A percentile compares a stretch with the other conserved stretches of the same genome.
These are phyloP conservation scores for Suillus alpinus DNA, from an alignment of 768 basidiomycete species.

Conservation along the genomic window DNA sequence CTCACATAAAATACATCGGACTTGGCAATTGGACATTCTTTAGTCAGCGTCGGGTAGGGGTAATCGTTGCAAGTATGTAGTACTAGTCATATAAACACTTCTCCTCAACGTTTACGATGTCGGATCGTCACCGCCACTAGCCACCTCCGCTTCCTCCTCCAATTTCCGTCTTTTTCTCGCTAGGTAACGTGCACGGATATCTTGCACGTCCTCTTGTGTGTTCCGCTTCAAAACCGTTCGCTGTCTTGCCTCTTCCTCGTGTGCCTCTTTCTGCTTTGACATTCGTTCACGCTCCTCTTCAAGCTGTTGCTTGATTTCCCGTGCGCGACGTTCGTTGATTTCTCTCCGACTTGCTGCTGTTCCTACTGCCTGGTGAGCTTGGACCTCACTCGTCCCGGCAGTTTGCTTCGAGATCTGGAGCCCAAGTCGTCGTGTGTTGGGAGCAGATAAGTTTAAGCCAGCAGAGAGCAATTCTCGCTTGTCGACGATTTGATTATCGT, in stretches of 20 bases:
- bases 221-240: conserved; percentile 74
- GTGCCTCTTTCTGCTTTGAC: conserved; percentile 51
- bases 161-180: conserved; percentile 77
- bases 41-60: background rate
- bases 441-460: conserved; percentile 85
- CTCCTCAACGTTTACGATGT: conserved; percentile 7
- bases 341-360: conserved; percentile 76
- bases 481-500: conserved; percentile 97
- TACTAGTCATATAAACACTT: background rate
- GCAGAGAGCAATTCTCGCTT: conserved; percentile 89
- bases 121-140: conserved; percentile 7
- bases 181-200: conserved; percentile 70
- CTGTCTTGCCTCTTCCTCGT: conserved; percentile 63
- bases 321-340: conserved; percentile 78
- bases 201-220: conserved; percentile 67
- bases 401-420: conserved; percentile 29
- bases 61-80: background rate
- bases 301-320: conserved; percentile 78
- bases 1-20: background rate
- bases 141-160: conserved; percentile 37
- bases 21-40: conserved; percentile 4
- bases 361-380: conserved; percentile 77
- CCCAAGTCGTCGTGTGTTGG: conserved; percentile 74
- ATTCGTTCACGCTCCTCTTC: conserved; percentile 67
- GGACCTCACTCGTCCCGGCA: conserved; percentile 29